phyloP scores from a whole-genome alignment of 495 filamentous ascomycete species.

The Annulohypoxylon bovei region DNA sequence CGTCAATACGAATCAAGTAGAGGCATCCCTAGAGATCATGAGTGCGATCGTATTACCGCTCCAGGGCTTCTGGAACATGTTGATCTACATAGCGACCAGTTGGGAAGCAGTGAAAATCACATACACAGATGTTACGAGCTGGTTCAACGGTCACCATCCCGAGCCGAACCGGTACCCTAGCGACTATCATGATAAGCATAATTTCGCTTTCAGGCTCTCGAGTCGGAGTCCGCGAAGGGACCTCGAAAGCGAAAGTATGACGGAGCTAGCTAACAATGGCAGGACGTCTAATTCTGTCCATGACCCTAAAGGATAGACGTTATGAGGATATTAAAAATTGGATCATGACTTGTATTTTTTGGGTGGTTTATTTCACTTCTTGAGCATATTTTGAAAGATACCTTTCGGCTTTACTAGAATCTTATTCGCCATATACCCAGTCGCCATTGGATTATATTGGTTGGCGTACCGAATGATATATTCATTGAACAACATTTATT shows the following conservation, averaged over 20 bases:
- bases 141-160: slow-evolving; percentile 14
- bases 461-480: slow-evolving; percentile 11
- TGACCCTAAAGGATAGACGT: slow-evolving; percentile 6
- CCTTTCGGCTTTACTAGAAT: slow-evolving; percentile 11
- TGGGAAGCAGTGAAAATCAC: slow-evolving; percentile 58
- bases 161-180: slow-evolving; percentile 33
- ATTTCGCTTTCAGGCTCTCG: slow-evolving; percentile 28
- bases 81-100: slow-evolving; percentile 79
- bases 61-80: slow-evolving; percentile 87
- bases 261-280: slow-evolving; percentile 50
- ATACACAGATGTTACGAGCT: slow-evolving; percentile 33
- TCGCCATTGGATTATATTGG: background rate
- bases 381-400: slow-evolving; percentile 5
- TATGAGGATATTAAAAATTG: background rate
- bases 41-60: slow-evolving; percentile 80
- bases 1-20: slow-evolving; percentile 61
- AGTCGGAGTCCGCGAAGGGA: slow-evolving; percentile 31
- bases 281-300: slow-evolving; percentile 31
- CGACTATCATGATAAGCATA: slow-evolving; percentile 32
- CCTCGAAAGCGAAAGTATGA: slow-evolving; percentile 54
- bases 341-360: background rate
- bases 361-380: background rate
- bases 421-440: slow-evolving; percentile 12
- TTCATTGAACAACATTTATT: background rate
- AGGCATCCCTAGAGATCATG: slow-evolving; percentile 71